Evolutionary conservation across 352 stramenopile species (phyloP).

Genomic region (Pythium phragmitis): DNA sequence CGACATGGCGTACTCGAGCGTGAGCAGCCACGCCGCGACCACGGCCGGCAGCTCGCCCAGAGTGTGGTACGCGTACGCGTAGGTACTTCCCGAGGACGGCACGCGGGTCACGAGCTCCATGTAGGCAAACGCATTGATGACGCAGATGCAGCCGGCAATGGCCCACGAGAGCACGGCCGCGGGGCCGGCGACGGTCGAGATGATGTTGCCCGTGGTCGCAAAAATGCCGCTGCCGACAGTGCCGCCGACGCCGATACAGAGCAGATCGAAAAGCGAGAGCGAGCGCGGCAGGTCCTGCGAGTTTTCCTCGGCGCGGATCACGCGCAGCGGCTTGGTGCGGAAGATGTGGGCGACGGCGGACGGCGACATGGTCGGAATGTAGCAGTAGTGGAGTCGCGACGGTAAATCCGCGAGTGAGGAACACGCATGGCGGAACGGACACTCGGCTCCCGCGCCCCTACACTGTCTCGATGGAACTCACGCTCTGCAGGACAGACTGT

Average conservation of each 20-base stretch:
- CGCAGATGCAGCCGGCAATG: conserved; percentile 81
- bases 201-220: conserved; percentile 73
- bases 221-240: conserved; percentile 93
- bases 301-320: conserved; percentile 77
- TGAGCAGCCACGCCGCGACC: conserved; percentile 85
- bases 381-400: neutral
- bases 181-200: conserved; percentile 75
- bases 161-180: conserved; percentile 82
- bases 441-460: too few species aligned
- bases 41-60: conserved; percentile 92
- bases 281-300: conserved; percentile 60
- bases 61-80: conserved; percentile 92
- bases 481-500: too few species aligned
- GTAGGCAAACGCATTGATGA: conserved; percentile 85
- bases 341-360: conserved; percentile 30
- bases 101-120: conserved; percentile 89
- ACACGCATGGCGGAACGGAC: neutral
- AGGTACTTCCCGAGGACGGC: conserved; percentile 88
- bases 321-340: conserved; percentile 68
- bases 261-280: conserved; percentile 87
- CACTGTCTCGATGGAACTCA: too few species aligned
- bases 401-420: neutral
- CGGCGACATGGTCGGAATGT: neutral
- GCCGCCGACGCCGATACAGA: conserved; percentile 89
- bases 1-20: conserved; percentile 92